These are phyloP conservation scores for Exophiala bonariae DNA, from an alignment of 2,329 filamentous ascomycete genomes.

Conservation along the genomic window DNA sequence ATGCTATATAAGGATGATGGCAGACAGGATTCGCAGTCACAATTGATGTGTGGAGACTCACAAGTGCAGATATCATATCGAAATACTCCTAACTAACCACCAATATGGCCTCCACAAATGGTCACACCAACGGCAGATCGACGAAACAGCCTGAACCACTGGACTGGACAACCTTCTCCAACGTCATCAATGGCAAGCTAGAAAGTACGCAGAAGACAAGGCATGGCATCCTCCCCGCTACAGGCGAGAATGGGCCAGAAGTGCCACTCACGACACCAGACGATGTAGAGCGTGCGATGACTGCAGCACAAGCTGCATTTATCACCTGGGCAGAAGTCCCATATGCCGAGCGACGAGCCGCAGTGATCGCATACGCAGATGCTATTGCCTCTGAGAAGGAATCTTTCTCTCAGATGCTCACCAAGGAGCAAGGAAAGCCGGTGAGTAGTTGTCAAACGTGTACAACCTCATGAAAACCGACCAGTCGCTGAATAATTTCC, in stretches of 20 bases:
- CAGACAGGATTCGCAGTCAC: no score
- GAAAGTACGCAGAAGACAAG: background rate
- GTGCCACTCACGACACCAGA: slow-evolving; percentile 49
- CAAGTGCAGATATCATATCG: no score
- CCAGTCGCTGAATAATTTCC: no score
- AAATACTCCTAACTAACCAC: no score
- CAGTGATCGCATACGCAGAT: slow-evolving; percentile 33
- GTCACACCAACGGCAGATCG: no score
- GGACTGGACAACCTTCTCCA: slow-evolving; percentile 38
- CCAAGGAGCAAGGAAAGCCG: slow-evolving; percentile 41
- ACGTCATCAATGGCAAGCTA: slow-evolving; percentile 46
- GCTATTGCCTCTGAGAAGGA: slow-evolving; percentile 34
- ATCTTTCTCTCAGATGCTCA: slow-evolving; percentile 36
- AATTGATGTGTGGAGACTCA: no score
- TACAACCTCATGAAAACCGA: no score
- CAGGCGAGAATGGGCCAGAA: slow-evolving; percentile 46
- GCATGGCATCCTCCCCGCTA: slow-evolving; percentile 46
- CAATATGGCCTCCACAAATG: no score
- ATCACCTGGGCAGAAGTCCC: slow-evolving; percentile 44
- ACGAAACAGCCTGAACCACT: background rate
- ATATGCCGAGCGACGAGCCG: slow-evolving; percentile 32
- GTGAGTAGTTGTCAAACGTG: background rate
- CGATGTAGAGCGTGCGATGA: slow-evolving; percentile 52
- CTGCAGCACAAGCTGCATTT: slow-evolving; percentile 47
- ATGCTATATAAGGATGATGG: no score